Evolutionary conservation across 2,329 filamentous ascomycete genomes (phyloP).

Genomic region (Fusarium sp.): DNA sequence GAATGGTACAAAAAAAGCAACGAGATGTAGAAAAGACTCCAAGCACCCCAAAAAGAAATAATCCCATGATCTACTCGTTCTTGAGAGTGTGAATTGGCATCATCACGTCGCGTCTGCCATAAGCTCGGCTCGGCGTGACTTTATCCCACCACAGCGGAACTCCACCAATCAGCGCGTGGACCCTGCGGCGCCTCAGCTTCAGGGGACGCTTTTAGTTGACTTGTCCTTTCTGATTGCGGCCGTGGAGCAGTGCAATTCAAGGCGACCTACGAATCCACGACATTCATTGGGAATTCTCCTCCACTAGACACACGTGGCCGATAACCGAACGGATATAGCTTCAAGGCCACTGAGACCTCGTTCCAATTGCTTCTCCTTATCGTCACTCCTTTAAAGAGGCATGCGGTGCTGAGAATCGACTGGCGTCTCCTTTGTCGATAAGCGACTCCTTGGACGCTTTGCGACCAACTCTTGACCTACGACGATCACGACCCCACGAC

Average conservation of each 20-base stretch:
- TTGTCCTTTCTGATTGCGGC: conserved; percentile 43
- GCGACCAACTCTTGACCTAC: conserved; percentile 18
- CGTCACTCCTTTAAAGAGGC: conserved; percentile 24
- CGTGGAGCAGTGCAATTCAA: conserved; percentile 22
- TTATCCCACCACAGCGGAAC: conserved; percentile 33
- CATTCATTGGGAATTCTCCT: conserved; percentile 22
- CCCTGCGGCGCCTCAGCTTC: conserved; percentile 32
- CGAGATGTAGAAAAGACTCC: not conserved
- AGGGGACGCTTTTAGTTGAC: conserved; percentile 41
- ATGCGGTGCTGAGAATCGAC: conserved; percentile 35
- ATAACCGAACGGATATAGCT: conserved; percentile 5
- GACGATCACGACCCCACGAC: conserved; percentile 20
- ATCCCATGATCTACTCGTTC: not conserved
- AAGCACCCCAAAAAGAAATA: not conserved
- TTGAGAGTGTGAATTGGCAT: not conserved
- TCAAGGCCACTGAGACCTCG: conserved; percentile 14
- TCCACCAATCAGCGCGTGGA: conserved; percentile 36
- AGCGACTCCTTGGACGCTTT: conserved; percentile 19
- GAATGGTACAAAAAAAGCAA: not conserved
- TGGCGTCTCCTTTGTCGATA: conserved; percentile 33
- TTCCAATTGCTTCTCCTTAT: conserved; percentile 19
- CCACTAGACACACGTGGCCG: conserved; percentile 8
- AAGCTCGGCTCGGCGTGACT: conserved; percentile 37
- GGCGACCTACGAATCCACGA: conserved; percentile 9
- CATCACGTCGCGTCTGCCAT: not conserved